Evolutionary conservation across 2,329 filamentous ascomycete species (phyloP).

Genomic region (Tolypocladium amazonense): DNA sequence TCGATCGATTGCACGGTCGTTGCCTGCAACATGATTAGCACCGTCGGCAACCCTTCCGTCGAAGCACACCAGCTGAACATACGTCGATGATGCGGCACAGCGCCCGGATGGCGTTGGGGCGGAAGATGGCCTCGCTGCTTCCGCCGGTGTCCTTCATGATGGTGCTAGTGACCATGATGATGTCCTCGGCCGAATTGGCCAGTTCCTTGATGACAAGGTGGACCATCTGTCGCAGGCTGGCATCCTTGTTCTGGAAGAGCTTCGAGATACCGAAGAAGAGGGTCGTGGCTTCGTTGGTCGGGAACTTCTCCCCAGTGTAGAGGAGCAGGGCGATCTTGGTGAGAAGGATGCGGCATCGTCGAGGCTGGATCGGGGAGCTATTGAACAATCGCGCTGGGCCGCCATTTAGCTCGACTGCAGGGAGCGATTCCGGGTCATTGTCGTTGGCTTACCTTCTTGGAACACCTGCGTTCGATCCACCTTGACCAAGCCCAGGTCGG

Average conservation of each 20-base stretch:
- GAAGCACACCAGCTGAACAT: conserved; percentile 21
- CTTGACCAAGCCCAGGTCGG: conserved; percentile 85
- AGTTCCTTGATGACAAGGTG: conserved; percentile 98
- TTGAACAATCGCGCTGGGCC: conserved; percentile 87
- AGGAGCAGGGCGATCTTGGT: conserved; percentile 95
- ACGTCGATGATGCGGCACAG: conserved; percentile 96
- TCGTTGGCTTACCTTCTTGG: conserved; percentile 70
- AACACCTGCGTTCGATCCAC: conserved; percentile 97
- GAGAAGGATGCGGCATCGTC: conserved; percentile 92
- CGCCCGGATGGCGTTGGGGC: conserved; percentile 91
- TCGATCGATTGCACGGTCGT: conserved; percentile 97
- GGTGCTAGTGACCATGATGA: conserved; percentile 98
- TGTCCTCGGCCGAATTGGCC: conserved; percentile 89
- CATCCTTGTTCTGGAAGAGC: conserved; percentile 99
- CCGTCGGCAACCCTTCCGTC: background rate
- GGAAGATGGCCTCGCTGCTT: conserved; percentile 85
- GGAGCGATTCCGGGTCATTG: conserved; percentile 2
- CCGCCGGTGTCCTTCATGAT: conserved; percentile 99
- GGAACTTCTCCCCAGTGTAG: conserved; percentile 95
- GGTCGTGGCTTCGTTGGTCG: conserved; percentile 91
- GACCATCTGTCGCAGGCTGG: conserved; percentile 95
- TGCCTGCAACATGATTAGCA: conserved; percentile 43
- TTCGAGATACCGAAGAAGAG: conserved; percentile 99
- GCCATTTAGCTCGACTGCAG: conserved; percentile 23
- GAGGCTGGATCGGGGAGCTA: conserved; percentile 88